A percentile compares a stretch with the other conserved stretches of the same genome.
These are phyloP conservation scores for Penicillium freii DNA, from an alignment of 2,329 filamentous ascomycete species.

Conservation along the genomic window DNA sequence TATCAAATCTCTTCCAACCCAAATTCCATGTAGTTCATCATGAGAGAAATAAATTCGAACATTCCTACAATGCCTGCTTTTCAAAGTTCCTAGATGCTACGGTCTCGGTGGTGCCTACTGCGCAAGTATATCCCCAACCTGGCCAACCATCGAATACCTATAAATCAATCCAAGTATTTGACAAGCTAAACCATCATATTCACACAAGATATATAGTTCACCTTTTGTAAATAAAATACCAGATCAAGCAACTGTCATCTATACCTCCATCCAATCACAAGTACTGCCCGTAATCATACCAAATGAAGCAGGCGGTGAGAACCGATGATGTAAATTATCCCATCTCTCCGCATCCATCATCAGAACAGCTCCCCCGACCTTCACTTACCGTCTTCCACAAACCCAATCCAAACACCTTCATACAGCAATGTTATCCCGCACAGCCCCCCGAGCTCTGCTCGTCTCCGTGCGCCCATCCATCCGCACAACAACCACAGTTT, in stretches of 20 bases:
- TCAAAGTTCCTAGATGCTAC: background rate
- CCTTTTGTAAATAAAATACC: background rate
- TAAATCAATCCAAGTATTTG: background rate
- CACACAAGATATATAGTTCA: background rate
- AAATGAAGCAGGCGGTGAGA: conserved; percentile 1
- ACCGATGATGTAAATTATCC: conserved; percentile 14
- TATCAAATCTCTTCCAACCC: too few species aligned
- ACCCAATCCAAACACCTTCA: background rate
- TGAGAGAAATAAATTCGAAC: background rate
- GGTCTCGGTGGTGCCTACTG: background rate
- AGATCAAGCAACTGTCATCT: background rate
- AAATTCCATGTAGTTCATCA: too few species aligned
- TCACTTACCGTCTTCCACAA: background rate
- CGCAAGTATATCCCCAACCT: background rate
- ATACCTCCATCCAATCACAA: conserved; percentile 4
- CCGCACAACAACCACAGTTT: conserved; percentile 19
- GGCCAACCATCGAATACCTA: background rate
- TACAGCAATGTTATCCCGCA: conserved; percentile 36
- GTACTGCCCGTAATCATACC: background rate
- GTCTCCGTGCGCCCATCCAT: conserved; percentile 23
- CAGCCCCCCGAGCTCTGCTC: conserved; percentile 43
- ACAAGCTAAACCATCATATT: background rate
- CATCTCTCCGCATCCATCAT: conserved; percentile 12
- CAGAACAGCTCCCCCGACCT: conserved; percentile 1
- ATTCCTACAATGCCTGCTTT: background rate